Evolutionary conservation across 768 basidiomycete genomes (phyloP).

Genomic region (Xerocomellus amylosporus): DNA sequence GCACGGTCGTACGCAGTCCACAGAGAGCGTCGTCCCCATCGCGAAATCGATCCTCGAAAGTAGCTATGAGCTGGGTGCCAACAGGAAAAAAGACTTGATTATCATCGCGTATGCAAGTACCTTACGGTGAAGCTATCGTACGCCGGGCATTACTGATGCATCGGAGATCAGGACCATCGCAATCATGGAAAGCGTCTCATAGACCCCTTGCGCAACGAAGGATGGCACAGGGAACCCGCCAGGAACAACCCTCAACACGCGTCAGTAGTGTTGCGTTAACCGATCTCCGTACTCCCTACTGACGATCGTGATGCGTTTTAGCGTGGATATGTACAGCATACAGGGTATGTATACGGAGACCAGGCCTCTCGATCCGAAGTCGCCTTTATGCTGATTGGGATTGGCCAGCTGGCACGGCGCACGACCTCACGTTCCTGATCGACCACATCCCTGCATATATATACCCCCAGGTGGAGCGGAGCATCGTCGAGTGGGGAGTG

Average conservation of each 20-base stretch:
- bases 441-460: conserved; percentile 75
- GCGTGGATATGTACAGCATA: conserved; percentile 33
- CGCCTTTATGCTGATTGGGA: not conserved
- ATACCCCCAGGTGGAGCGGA: conserved; percentile 63
- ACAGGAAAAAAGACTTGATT: conserved; percentile 27
- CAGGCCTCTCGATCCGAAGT: not conserved
- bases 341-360: conserved; percentile 22
- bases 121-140: not conserved
- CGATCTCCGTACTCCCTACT: not conserved
- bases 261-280: conserved; percentile 14
- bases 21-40: conserved; percentile 9
- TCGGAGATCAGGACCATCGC: conserved; percentile 27
- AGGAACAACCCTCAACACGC: conserved; percentile 28
- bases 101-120: conserved; percentile 28
- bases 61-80: conserved; percentile 9
- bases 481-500: conserved; percentile 65
- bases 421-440: conserved; percentile 77
- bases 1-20: conserved; percentile 24
- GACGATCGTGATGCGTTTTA: conserved; percentile 7
- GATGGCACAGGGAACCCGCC: conserved; percentile 23
- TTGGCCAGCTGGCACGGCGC: conserved; percentile 52
- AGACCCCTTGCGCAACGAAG: conserved; percentile 23
- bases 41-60: conserved; percentile 25
- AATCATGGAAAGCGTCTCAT: conserved; percentile 31
- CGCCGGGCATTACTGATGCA: not conserved